Evolutionary conservation across 352 stramenopile genomes (phyloP).

Genomic region (Blastocystis sp.): DNA sequence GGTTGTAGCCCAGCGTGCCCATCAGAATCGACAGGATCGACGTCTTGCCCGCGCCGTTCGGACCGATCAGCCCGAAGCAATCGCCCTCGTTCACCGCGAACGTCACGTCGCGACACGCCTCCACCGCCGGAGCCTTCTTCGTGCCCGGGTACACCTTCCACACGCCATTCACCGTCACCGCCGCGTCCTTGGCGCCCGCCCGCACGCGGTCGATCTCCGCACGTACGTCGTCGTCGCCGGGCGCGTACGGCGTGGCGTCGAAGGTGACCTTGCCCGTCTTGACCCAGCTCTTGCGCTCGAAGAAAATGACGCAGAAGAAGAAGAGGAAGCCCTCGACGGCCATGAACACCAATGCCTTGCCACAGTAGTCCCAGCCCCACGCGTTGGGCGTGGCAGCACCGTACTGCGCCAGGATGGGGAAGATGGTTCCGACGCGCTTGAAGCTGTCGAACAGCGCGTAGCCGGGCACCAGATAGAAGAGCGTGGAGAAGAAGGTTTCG

Average conservation of each 20-base stretch:
- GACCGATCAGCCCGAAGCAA: conserved; percentile 78
- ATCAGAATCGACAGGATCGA: conserved; percentile 80
- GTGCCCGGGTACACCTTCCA: conserved; percentile 74
- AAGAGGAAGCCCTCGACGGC: conserved; percentile 70
- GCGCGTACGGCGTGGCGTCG: neutral
- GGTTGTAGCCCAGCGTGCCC: conserved; percentile 69
- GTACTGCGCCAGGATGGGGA: neutral
- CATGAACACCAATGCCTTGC: conserved; percentile 68
- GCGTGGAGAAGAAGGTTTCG: neutral
- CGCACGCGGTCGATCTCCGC: conserved; percentile 70
- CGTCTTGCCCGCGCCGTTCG: conserved; percentile 77
- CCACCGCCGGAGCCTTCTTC: conserved; percentile 79
- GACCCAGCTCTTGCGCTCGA: conserved; percentile 70
- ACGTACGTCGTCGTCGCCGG: conserved; percentile 73
- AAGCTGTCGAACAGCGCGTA: conserved; percentile 29
- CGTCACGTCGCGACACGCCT: conserved; percentile 76
- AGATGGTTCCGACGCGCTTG: neutral
- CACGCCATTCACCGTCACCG: conserved; percentile 71
- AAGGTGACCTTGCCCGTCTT: conserved; percentile 67
- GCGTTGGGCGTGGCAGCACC: conserved; percentile 51
- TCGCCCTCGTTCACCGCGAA: conserved; percentile 74
- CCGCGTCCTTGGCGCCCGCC: conserved; percentile 45
- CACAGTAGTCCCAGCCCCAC: conserved; percentile 73
- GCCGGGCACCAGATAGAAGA: conserved; percentile 48
- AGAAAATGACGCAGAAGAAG: conserved; percentile 67